Evolutionary conservation across 225 moss, liverwort and hornwort genomes (phyloP).

Genomic region (Straminergon stramineum): DNA sequence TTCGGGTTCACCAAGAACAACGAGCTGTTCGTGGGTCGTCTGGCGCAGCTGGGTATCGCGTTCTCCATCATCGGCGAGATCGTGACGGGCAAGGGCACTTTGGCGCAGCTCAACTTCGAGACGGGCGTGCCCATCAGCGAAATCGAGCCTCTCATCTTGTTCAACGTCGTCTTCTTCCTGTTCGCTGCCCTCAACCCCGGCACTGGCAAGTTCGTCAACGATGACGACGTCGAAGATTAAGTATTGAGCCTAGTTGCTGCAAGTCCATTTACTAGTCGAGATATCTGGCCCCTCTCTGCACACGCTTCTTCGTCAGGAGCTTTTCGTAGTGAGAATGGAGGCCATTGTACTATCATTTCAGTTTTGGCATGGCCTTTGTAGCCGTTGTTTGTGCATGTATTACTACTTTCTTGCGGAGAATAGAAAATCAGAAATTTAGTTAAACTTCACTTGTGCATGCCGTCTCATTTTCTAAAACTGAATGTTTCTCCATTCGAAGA

Average conservation of each 20-base stretch:
- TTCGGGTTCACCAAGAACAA: slow-evolving; percentile 92
- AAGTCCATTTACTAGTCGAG: not conserved
- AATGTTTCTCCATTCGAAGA: not conserved
- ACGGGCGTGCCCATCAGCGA: slow-evolving; percentile 70
- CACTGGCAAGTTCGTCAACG: slow-evolving; percentile 67
- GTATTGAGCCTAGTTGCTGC: not conserved
- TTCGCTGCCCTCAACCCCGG: slow-evolving; percentile 82
- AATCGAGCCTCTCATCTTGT: slow-evolving; percentile 74
- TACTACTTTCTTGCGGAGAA: not conserved
- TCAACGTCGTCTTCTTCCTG: slow-evolving; percentile 82
- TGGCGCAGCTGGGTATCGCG: slow-evolving; percentile 89
- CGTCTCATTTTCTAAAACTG: not conserved
- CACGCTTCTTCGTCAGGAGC: not conserved
- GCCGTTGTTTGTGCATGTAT: not conserved
- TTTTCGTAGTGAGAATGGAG: not conserved
- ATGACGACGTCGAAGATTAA: slow-evolving; percentile 25
- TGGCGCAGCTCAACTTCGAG: slow-evolving; percentile 84
- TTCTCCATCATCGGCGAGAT: slow-evolving; percentile 81
- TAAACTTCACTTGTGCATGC: not conserved
- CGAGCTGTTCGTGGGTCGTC: slow-evolving; percentile 78
- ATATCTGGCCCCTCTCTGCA: not conserved
- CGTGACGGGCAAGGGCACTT: slow-evolving; percentile 38
- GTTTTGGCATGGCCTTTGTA: not conserved
- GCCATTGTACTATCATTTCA: not conserved
- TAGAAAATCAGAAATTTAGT: not conserved